Conservation (phyloP, 805 yeast species). For the Citeromyces matritensis region DNA sequence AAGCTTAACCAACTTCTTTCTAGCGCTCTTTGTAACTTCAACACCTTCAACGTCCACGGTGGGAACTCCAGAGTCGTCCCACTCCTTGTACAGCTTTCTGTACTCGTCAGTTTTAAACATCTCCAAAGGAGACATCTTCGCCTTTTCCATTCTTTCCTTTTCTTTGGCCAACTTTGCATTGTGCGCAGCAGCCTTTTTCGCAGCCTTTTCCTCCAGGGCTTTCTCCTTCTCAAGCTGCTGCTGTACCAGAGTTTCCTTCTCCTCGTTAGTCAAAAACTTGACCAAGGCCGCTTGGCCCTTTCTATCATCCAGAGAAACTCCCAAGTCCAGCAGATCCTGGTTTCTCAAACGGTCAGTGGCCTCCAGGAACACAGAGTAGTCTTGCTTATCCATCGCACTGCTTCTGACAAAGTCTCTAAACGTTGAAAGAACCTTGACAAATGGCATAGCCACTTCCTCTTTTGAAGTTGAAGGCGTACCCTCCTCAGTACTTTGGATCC, state of each 20-base stretch:
- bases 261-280: constrained; percentile 61
- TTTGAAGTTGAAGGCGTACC: constrained; percentile 8
- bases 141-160: constrained; percentile 45
- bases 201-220: constrained; percentile 36
- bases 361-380: constrained; percentile 37
- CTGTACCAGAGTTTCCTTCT: constrained; percentile 44
- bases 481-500: constrained; percentile 33
- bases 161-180: constrained; percentile 48
- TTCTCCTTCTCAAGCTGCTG: constrained; percentile 47
- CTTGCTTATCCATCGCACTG: constrained; percentile 49
- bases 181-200: constrained; percentile 41
- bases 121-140: constrained; percentile 53
- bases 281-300: constrained; percentile 68
- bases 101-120: constrained; percentile 47
- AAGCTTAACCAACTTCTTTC: constrained; percentile 69
- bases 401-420: constrained; percentile 76
- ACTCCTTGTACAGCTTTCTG: constrained; percentile 34
- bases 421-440: constrained; percentile 55
- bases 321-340: constrained; percentile 53
- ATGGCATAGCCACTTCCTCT: constrained; percentile 72
- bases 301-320: constrained; percentile 83
- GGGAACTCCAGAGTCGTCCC: constrained; percentile 84
- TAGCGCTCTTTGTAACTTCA: constrained; percentile 72
- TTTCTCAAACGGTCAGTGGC: constrained; percentile 67
- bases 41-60: constrained; percentile 62